Evolutionary conservation across 768 basidiomycete species (phyloP), one percentile per base, ranked within the genome.

Genomic region (Dacryopinax spathularia): DNA sequence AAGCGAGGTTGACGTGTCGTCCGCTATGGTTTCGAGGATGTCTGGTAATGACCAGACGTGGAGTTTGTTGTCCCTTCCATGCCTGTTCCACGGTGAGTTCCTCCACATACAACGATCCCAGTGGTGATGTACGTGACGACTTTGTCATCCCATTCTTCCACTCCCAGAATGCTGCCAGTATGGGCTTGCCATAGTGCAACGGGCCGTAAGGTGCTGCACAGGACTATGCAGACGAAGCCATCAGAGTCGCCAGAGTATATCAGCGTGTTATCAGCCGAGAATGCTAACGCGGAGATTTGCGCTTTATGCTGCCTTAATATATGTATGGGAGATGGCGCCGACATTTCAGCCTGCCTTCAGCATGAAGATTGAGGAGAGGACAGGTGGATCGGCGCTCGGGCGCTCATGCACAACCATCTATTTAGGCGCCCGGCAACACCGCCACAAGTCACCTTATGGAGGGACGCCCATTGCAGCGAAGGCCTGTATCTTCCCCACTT

Each of bases 201-300:
- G 0, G 89, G 77, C n/a, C 95, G 82, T 18, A 93, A 78, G 0
- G 84, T 82, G 29, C 82, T 78, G 1, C 92, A 85, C 41, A 89
- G 88, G 2, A 87, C 89, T 63, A 89, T 75, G 2, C 85, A 81
- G 25, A 93, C 83, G n/a, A 75, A 80, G 1, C 95, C 95, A 18
- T 84, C 80, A 4, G 80, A 76, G 69, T 98, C 95, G 2, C 87
- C 93, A 6, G 94, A 90, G 74, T 91, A 94, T 4, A 98, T 75
- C 18, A 89, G 77, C 66, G 88, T 82, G 70, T 91, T 90, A 71
- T 88, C 83, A 2, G 76, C 67, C 0, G 91, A 89, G 69, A 91
- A 75, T 43, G 74, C 77, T 34, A 94, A 62, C 0, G 81, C 75
- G 62, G 76, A 81, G 61, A 95, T 73, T 16, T 86, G 80, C 2